Evolutionary conservation across 306 rosid genomes (phyloP).

Genomic region (Lupinus albus): DNA sequence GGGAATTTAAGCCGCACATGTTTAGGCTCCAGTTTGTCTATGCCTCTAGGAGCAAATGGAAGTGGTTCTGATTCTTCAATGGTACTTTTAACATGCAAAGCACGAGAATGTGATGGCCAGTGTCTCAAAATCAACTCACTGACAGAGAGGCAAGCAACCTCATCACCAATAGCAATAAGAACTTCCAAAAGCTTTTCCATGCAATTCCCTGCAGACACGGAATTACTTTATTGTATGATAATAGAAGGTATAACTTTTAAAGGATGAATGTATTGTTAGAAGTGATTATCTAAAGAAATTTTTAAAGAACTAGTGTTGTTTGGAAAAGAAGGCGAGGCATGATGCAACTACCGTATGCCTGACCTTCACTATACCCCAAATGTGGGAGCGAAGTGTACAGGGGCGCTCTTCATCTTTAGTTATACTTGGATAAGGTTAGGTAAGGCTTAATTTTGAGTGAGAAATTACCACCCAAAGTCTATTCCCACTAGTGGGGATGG

Average conservation of each 20-base stretch:
- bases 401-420: background rate
- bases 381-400: background rate
- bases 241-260: constrained; percentile 13
- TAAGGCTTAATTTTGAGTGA: constrained; percentile 1
- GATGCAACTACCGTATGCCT: background rate
- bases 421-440: background rate
- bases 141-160: constrained; percentile 92
- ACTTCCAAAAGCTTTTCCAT: constrained; percentile 99
- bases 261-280: constrained; percentile 31
- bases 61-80: constrained; percentile 81
- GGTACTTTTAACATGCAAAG: constrained; percentile 76
- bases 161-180: constrained; percentile 95
- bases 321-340: constrained; percentile 12
- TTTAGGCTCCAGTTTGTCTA: constrained; percentile 91
- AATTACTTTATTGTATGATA: constrained; percentile 2
- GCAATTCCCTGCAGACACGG: constrained; percentile 80
- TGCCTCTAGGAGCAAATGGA: constrained; percentile 92
- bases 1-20: constrained; percentile 83
- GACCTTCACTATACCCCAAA: constrained; percentile 4
- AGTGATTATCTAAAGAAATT: constrained; percentile 23
- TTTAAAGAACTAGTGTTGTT: constrained; percentile 27
- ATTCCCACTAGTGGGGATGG: background rate
- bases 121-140: constrained; percentile 91
- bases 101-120: constrained; percentile 98
- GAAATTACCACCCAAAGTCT: background rate